These are phyloP conservation scores for Cucumis sativus DNA, from an alignment of 306 rosid genomes.

Conservation along the genomic window Cucumber_9930_V3 NC_026660.2:7205501-7206000, in stretches of 20 bases:
- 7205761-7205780: neutral
- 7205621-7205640: conserved; percentile 31
- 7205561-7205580: conserved; percentile 30
- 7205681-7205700: neutral
- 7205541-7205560: conserved; percentile 48
- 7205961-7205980: too few relatives aligned
- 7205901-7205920: too few relatives aligned
- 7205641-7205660: conserved; percentile 50
- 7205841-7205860: too few relatives aligned
- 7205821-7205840: neutral
- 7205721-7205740: neutral
- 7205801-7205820: neutral
- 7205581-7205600: conserved; percentile 2
- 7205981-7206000: too few relatives aligned
- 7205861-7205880: too few relatives aligned
- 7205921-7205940: too few relatives aligned
- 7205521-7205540: conserved; percentile 41
- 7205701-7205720: neutral
- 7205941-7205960: too few relatives aligned
- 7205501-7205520: conserved; percentile 67
- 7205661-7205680: neutral
- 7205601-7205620: conserved; percentile 11
- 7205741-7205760: neutral
- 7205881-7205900: too few relatives aligned
- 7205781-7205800: neutral